Evolutionary conservation across 345 rosid species (phyloP).

Genomic region (Alliaria petiolata): DNA sequence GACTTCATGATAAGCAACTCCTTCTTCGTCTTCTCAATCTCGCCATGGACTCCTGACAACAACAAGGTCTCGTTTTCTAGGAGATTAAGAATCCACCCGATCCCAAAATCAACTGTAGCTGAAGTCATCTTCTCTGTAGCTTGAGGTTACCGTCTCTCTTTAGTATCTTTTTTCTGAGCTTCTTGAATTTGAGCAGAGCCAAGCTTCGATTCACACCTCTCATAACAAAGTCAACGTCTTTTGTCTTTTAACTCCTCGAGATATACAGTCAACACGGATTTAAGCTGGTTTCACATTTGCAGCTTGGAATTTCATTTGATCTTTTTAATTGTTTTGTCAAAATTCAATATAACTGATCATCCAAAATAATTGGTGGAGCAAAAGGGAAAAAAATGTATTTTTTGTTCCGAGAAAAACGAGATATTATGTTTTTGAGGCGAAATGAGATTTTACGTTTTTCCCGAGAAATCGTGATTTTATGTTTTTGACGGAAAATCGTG

Average conservation of each 20-base stretch:
- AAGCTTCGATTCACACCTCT: background rate
- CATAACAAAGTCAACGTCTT: background rate
- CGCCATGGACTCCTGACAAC: constrained; percentile 20
- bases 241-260: too few relatives aligned
- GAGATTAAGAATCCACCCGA: too few relatives aligned
- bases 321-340: too few relatives aligned
- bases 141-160: background rate
- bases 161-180: background rate
- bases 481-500: too few relatives aligned
- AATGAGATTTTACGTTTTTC: too few relatives aligned
- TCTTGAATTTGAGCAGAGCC: background rate
- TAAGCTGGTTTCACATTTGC: background rate
- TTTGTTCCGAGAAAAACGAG: too few relatives aligned
- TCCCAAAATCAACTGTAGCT: too few relatives aligned
- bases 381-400: too few relatives aligned
- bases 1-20: constrained; percentile 37
- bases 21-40: constrained; percentile 32
- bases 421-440: too few relatives aligned
- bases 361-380: background rate
- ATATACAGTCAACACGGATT: too few relatives aligned
- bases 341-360: background rate
- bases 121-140: constrained; percentile 26
- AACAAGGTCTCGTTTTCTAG: constrained; percentile 35
- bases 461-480: too few relatives aligned
- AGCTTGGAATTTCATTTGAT: background rate